Evolutionary conservation across 495 filamentous ascomycete species (phyloP), one percentile per base, ranked within the genome.

Genomic region (Thozetella sp.): DNA sequence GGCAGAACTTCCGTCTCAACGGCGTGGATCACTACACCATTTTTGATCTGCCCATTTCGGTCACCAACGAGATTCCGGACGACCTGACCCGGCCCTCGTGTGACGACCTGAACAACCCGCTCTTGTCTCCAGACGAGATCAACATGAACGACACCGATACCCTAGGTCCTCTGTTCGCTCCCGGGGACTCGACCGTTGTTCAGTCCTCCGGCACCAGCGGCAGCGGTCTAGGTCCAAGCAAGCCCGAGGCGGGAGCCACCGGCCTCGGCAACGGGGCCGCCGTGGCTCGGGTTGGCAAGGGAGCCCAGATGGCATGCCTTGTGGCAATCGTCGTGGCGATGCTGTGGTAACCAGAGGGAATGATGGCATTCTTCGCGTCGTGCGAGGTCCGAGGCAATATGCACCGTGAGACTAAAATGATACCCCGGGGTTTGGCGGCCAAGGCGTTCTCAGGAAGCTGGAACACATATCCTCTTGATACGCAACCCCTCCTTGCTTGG

Each of bases 1-100:
- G 86, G 53, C 87, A 90, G 62, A 86, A 80, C 55, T 89, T 87
- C 66, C 79, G 85, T 22, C 74, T 87, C 59, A 87, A 89, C 62
- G 82, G 79, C 6, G 77, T 74, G 0, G 79, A 88, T 48, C 79
- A 83, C 58, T 90, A 89, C 70, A 88, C 86, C n/a, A 81, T 90
- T 53, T 90, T 88, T 58, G 82, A 90, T 52, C 72, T 88, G 20
- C 86, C 87, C 22, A 86, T 90, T 62, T 79, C 79, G 2, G 82
- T 90, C 52, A 87, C 85, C n/a, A 90, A 90, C 62, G 74, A 75
- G 50, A 89, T 90, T 59, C 63, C 74, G 0, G 66, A 70, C 20
- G 64, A 60, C 9, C 63, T 56, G 25, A 58, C 58, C 54, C 72
- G 82, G 27, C 76, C 79, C 25, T 66, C 75, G 25, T 85, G 82